Evolutionary conservation across 2,329 filamentous ascomycete genomes (phyloP), one percentile per base, ranked within the genome.

Genomic region (Apiospora kogelbergensis): DNA sequence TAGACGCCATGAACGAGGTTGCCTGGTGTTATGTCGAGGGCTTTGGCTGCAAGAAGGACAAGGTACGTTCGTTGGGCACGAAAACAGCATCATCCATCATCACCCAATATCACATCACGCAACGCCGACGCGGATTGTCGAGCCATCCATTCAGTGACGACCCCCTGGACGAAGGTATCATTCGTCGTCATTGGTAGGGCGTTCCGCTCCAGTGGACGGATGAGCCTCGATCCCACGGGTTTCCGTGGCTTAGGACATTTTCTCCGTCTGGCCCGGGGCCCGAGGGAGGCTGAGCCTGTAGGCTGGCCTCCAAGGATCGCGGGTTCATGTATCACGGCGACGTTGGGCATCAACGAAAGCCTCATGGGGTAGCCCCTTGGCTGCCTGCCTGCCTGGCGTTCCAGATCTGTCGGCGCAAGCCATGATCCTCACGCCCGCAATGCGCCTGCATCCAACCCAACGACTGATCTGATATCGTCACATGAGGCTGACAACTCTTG

Each of bases 31-130:
- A 96, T 85, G 81, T 97, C 37, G 92, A 98, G 78, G 96, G 96
- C n/a, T 97, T 97, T 81, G 96, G 96, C 42, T 95, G 94, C 77
- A 96, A 94, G 81, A 99, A 98, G 81, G 95, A 99, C 84, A 98
- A 97, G 93, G 95, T 98, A 86, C 81, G 93, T 88, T 71, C 81
- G 93, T 88, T 71, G 72, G 75, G 76, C 73, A 74, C 70, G 71
- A 71, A 71, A 76, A 37, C 60, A 57, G 67, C 71, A 57, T 57
- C 48, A 22, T 26, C 48, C 48, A 22, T 26, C 48, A 72, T 70
- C 70, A 70, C 76, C 74, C 72, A 73, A 71, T 74, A 73, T 72
- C 71, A 72, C 69, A 71, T 74, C 76, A 65, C 44, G 45, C 67
- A 30, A 46, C 65, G 45, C 37, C 68, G 48, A 42, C 40, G 40